phyloP scores from a whole-genome alignment of 441 rosid species.

The Bruguiera hainesii region DNA sequence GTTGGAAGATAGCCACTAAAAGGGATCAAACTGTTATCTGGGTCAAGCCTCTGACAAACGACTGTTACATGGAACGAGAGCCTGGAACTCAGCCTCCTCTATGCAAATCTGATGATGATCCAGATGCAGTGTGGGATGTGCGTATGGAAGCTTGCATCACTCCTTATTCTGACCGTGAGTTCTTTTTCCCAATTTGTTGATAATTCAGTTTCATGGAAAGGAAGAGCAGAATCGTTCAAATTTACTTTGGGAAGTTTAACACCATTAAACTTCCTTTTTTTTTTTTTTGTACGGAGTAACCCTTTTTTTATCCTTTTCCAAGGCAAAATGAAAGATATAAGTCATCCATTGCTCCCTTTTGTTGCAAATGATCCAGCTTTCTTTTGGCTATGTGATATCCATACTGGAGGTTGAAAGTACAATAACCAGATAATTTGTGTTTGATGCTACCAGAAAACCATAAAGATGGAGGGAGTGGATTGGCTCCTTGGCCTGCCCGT shows the following conservation, averaged over 20 bases:
- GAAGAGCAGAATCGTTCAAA: neutral
- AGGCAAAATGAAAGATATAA: too few species aligned
- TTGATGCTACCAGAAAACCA: conserved; percentile 54
- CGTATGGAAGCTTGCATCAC: conserved; percentile 94
- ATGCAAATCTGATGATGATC: conserved; percentile 78
- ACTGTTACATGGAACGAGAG: conserved; percentile 81
- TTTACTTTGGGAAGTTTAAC: neutral
- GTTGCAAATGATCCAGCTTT: too few species aligned
- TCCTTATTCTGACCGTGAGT: conserved; percentile 89
- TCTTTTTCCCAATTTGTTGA: conserved; percentile 9
- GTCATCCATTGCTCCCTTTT: too few species aligned
- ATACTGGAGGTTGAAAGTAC: too few species aligned
- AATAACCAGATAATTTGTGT: neutral
- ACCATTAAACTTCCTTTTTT: too few species aligned
- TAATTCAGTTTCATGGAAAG: neutral
- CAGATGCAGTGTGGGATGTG: conserved; percentile 82
- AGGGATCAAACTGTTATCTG: conserved; percentile 94
- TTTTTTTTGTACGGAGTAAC: too few species aligned
- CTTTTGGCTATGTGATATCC: too few species aligned
- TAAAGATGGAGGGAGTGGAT: conserved; percentile 72
- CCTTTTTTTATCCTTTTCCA: too few species aligned
- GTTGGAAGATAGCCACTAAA: conserved; percentile 92
- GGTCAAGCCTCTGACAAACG: conserved; percentile 91
- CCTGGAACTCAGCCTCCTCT: conserved; percentile 89
- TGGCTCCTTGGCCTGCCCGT: conserved; percentile 98